These are phyloP conservation scores for Mycena crocata DNA, from an alignment of 768 basidiomycete genomes.

Conservation along the genomic window DNA sequence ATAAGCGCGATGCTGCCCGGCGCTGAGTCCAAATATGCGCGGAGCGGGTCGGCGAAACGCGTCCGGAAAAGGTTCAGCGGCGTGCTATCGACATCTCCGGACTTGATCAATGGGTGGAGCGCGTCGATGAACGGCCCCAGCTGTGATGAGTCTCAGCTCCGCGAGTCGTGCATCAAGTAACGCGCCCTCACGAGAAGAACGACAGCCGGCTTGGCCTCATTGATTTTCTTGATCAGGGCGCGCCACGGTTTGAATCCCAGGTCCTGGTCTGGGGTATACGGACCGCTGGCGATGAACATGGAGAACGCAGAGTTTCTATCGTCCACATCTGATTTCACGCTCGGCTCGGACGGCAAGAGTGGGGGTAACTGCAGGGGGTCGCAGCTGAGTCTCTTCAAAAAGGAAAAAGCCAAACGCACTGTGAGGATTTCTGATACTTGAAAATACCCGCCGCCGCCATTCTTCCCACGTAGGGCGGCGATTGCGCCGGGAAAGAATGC, in stretches of 20 bases:
- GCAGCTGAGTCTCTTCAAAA: not conserved
- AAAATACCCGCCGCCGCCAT: constrained; percentile 92
- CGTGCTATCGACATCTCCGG: constrained; percentile 76
- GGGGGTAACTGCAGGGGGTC: constrained; percentile 68
- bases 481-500: constrained; percentile 92
- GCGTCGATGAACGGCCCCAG: constrained; percentile 93
- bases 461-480: constrained; percentile 86
- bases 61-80: constrained; percentile 76
- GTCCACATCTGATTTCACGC: constrained; percentile 31
- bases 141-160: constrained; percentile 52
- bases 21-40: constrained; percentile 65
- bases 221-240: constrained; percentile 71
- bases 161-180: constrained; percentile 4
- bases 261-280: constrained; percentile 85
- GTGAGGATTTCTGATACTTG: constrained; percentile 83
- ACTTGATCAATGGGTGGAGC: constrained; percentile 76
- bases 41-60: constrained; percentile 69
- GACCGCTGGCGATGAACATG: constrained; percentile 84
- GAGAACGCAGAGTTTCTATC: constrained; percentile 63
- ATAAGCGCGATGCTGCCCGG: constrained; percentile 81
- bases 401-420: constrained; percentile 59
- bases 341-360: constrained; percentile 56
- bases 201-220: constrained; percentile 74
- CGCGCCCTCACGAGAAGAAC: constrained; percentile 84
- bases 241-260: constrained; percentile 80